Evolutionary conservation across 148 eudicot species (phyloP).

Genomic region (Chenopodium suecicum): DNA sequence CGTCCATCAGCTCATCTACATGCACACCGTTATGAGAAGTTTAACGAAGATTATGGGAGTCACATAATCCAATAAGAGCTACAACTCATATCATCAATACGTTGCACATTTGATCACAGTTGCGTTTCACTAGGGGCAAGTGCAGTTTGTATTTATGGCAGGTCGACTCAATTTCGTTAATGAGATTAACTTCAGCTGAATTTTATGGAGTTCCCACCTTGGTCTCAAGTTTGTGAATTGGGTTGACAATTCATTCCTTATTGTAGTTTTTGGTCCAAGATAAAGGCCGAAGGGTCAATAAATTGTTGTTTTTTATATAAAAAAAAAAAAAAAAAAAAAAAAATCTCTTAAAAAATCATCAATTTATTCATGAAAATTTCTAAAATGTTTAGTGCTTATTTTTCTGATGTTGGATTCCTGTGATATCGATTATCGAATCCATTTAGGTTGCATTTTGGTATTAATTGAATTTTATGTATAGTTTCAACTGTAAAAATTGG

Average conservation of each 20-base stretch:
- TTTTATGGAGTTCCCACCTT: background rate
- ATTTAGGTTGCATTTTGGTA: background rate
- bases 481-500: no score
- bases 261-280: background rate
- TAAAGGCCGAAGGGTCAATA: background rate
- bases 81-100: background rate
- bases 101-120: background rate
- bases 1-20: slow-evolving; percentile 93
- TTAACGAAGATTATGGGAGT: slow-evolving; percentile 89
- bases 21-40: slow-evolving; percentile 87
- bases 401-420: background rate
- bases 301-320: background rate
- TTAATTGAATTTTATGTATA: no score
- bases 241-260: background rate
- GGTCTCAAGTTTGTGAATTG: background rate
- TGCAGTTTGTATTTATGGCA: background rate
- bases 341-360: background rate
- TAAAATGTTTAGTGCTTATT: background rate
- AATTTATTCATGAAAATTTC: background rate
- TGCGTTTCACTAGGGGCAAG: background rate
- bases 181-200: background rate
- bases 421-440: background rate
- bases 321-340: no score
- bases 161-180: background rate
- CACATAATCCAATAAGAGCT: slow-evolving; percentile 63